Evolutionary conservation across 2,329 filamentous ascomycete genomes (phyloP).

Genomic region (Exserohilum turcica): DNA sequence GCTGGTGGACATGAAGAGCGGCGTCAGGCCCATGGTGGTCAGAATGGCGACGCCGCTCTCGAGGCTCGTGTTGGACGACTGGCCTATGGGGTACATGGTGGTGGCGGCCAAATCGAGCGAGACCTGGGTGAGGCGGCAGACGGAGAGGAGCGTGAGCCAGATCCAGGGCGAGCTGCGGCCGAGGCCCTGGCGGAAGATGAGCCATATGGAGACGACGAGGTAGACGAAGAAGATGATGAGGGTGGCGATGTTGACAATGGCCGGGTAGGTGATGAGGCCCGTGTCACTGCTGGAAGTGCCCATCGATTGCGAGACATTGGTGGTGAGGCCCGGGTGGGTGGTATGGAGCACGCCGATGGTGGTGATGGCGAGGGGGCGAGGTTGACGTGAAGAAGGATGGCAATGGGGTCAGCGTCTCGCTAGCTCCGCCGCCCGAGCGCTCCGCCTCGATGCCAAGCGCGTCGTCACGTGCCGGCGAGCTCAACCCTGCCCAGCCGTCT

Average conservation of each 20-base stretch:
- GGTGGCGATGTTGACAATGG: slow-evolving; percentile 42
- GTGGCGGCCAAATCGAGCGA: slow-evolving; percentile 45
- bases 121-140: slow-evolving; percentile 44
- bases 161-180: slow-evolving; percentile 44
- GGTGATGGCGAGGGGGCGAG: slow-evolving; percentile 1
- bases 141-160: slow-evolving; percentile 37
- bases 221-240: slow-evolving; percentile 42
- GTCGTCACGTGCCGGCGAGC: slow-evolving; percentile 10
- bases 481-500: background rate
- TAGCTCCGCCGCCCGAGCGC: slow-evolving; percentile 15
- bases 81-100: slow-evolving; percentile 27
- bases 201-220: slow-evolving; percentile 34
- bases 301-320: slow-evolving; percentile 33
- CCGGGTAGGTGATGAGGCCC: slow-evolving; percentile 26
- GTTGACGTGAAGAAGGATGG: background rate
- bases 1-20: slow-evolving; percentile 44
- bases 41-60: slow-evolving; percentile 44
- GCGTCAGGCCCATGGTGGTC: slow-evolving; percentile 44
- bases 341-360: slow-evolving; percentile 3
- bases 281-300: slow-evolving; percentile 7
- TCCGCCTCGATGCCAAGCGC: slow-evolving; percentile 15
- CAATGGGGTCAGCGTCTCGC: slow-evolving; percentile 5
- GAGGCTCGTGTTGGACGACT: slow-evolving; percentile 34
- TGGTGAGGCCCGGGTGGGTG: slow-evolving; percentile 5
- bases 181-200: slow-evolving; percentile 39